These are phyloP conservation scores for Candida sanyaensis DNA, from an alignment of 1,139 yeast genomes.

Conservation along the genomic window DNA sequence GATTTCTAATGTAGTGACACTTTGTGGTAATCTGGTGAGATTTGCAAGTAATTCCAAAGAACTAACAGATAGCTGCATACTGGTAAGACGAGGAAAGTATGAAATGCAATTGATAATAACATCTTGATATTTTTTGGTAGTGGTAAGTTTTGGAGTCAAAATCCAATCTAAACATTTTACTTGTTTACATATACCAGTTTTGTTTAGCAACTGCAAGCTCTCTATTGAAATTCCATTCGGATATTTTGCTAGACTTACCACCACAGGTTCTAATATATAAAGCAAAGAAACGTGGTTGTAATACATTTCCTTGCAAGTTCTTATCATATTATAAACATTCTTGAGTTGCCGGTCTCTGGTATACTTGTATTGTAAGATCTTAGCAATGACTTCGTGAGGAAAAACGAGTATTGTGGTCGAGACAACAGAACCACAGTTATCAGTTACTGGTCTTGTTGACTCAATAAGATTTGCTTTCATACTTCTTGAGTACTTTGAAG, in stretches of 20 bases:
- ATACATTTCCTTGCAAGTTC: constrained; percentile 7
- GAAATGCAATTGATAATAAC: background rate
- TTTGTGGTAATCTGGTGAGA: background rate
- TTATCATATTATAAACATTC: constrained; percentile 5
- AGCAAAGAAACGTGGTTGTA: constrained; percentile 3
- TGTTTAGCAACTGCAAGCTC: background rate
- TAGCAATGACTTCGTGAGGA: constrained; percentile 6
- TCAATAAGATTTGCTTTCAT: background rate
- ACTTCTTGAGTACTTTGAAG: background rate
- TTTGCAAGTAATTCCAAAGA: constrained; percentile 2
- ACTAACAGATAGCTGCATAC: background rate
- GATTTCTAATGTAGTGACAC: constrained; percentile 2
- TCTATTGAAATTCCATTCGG: constrained; percentile 3
- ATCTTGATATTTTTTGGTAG: background rate
- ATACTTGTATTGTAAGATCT: constrained; percentile 4
- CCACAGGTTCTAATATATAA: constrained; percentile 4
- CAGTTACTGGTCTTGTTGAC: background rate
- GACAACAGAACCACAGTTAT: no score
- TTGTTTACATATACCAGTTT: background rate
- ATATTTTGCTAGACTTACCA: background rate
- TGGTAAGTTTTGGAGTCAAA: constrained; percentile 6
- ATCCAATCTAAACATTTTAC: constrained; percentile 1
- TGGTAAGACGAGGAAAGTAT: background rate
- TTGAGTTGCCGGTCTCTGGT: background rate
- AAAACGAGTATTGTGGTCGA: constrained; percentile 2